Evolutionary conservation across 176 grass and related monocot genomes (phyloP), one percentile per base, ranked within the genome.

Genomic region (Oryza glaberrima): DNA sequence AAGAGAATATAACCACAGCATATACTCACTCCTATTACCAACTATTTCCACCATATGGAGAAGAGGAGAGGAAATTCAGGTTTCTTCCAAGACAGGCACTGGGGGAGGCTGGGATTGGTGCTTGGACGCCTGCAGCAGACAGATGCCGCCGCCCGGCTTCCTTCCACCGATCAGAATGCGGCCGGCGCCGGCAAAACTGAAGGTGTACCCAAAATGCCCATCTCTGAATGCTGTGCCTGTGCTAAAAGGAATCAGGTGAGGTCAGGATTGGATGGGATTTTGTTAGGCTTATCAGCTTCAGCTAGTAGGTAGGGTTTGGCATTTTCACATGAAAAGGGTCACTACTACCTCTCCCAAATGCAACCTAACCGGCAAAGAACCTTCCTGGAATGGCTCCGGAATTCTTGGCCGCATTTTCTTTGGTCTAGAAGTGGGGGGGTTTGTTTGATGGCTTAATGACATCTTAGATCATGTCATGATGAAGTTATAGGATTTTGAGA

Each of bases 271-370:
- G 51, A 54, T 54, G 51, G 15, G 56, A 61, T 61, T 61, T 61
- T 56, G 5, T 56, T 56, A 49, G 47, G 47, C 47, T 15, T 49
- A 15, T 49, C 47, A 14, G 11, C 47, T 1, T 49, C 47, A 49
- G 16, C 12, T 56, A 6, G 16, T 56, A 56, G 16, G 16, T 56
- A 56, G 52, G 52, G 16, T 56, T 56, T 56, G 52, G 5, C 16
- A 6, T 19, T 38, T 19, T 38, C 36, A 38, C 36, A 38, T 38
- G 5, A 6, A 41, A 7, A 41, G 0, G 16, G 1, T 56, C 52
- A 14, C 16, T 19, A 15, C 47, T 49, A 30, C 80, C 67, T 82
- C 80, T 43, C 80, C 68, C 80, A 60, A 67, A 19, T 80, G 48
- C 80, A 19, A 23, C 80, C 49, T 47, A 4, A 7, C 67, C 48